Percentiles rank a stretch among this genome's conserved stretches.
phyloP scores from a whole-genome alignment of 345 rosid species.

The Camelina sativa region DNA sequence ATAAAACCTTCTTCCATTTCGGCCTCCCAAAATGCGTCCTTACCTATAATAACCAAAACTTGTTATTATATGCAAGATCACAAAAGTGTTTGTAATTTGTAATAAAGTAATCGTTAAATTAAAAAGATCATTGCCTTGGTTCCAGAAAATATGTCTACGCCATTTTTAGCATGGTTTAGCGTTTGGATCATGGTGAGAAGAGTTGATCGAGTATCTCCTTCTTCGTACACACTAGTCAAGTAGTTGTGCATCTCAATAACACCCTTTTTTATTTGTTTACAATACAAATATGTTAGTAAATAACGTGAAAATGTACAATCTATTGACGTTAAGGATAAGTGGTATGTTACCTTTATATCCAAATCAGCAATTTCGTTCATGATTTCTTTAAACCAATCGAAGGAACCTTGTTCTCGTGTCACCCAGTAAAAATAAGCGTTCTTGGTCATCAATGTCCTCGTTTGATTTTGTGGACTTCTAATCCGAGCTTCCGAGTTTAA shows the following conservation, averaged over 20 bases:
- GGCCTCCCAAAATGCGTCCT: conserved; percentile 49
- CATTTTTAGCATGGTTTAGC: conserved; percentile 88
- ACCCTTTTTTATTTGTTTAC: conserved; percentile 51
- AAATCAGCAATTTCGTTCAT: conserved; percentile 77
- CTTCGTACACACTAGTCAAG: conserved; percentile 95
- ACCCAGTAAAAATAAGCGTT: conserved; percentile 89
- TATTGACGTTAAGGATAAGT: too few relatives aligned
- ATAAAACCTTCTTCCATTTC: conserved; percentile 44
- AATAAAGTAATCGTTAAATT: too few relatives aligned
- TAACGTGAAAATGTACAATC: conserved; percentile 3
- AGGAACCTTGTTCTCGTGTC: conserved; percentile 80
- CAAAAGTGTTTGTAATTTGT: too few relatives aligned
- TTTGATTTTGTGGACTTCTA: conserved; percentile 50
- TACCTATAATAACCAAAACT: conserved; percentile 27
- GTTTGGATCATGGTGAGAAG: conserved; percentile 98
- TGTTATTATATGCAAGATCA: too few relatives aligned
- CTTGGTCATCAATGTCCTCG: conserved; percentile 51
- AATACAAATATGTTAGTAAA: not conserved
- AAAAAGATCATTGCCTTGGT: conserved; percentile 74
- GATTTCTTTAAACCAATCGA: conserved; percentile 84
- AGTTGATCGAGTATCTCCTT: conserved; percentile 55
- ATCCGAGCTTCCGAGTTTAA: conserved; percentile 43
- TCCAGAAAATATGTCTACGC: conserved; percentile 91
- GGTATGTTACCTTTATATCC: conserved; percentile 61
- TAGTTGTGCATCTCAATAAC: conserved; percentile 98